A percentile compares a stretch with the other conserved stretches of the same genome.
Evolutionary conservation across 306 rosid species (phyloP).

Genomic region (Pyrus pyrifolia): DNA sequence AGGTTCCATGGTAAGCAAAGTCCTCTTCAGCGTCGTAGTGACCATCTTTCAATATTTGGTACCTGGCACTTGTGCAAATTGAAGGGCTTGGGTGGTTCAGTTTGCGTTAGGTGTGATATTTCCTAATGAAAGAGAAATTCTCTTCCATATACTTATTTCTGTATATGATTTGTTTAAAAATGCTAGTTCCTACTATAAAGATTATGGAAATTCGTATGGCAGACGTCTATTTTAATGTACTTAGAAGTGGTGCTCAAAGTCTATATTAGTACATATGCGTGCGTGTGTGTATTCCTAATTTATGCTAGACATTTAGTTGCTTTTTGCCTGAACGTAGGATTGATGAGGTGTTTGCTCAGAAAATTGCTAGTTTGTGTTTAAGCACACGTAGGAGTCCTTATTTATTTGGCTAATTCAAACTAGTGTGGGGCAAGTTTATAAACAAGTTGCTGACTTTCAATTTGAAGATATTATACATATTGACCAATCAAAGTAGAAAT

Average conservation of each 20-base stretch:
- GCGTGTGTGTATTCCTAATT: no score
- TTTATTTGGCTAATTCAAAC: no score
- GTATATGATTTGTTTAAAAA: not conserved
- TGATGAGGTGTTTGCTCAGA: no score
- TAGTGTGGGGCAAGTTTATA: no score
- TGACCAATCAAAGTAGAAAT: no score
- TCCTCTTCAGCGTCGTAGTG: not conserved
- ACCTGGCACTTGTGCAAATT: not conserved
- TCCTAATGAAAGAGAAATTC: not conserved
- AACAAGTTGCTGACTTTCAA: no score
- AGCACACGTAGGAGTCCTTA: no score
- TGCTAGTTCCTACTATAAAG: not conserved
- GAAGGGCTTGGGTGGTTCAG: not conserved
- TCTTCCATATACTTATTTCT: not conserved
- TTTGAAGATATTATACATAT: no score
- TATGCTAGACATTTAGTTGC: no score
- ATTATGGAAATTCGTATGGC: not conserved
- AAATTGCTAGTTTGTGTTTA: no score
- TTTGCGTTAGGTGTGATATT: not conserved
- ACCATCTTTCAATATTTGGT: not conserved
- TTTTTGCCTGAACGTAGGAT: no score
- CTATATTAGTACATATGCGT: not conserved
- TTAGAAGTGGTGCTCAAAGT: not conserved
- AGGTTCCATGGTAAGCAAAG: constrained; percentile 82
- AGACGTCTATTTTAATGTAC: not conserved